These are phyloP conservation scores for Xerocomus amazonicus DNA, from an alignment of 1,284 basidiomycete genomes.

Conservation along the genomic window DNA sequence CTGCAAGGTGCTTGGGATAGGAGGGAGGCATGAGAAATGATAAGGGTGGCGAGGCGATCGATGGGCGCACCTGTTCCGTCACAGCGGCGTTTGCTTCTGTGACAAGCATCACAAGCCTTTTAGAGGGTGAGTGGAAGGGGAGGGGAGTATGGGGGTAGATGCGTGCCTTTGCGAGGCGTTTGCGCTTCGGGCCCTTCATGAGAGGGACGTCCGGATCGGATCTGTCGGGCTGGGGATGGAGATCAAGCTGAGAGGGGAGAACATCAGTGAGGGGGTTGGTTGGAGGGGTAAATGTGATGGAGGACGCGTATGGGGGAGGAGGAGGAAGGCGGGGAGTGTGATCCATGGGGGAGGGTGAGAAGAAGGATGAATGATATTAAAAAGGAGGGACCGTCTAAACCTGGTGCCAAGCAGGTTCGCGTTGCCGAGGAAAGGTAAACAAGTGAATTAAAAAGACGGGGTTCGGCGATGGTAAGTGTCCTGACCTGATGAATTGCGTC, in stretches of 20 bases:
- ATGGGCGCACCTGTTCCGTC: conserved; percentile 66
- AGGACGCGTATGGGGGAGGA: conserved; percentile 8
- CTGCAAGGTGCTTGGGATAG: conserved; percentile 62
- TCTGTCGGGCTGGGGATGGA: conserved; percentile 21
- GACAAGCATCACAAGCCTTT: conserved; percentile 78
- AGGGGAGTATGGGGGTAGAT: not conserved
- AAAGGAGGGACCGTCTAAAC: conserved; percentile 32
- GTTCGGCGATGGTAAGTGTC: not conserved
- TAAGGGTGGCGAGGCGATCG: conserved; percentile 10
- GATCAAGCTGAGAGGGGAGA: conserved; percentile 20
- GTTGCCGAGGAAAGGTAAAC: conserved; percentile 21
- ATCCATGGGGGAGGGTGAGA: conserved; percentile 22
- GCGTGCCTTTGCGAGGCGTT: conserved; percentile 65
- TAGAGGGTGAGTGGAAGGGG: conserved; percentile 8
- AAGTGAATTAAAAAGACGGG: conserved; percentile 17
- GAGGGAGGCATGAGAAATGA: conserved; percentile 9
- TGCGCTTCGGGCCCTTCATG: conserved; percentile 60
- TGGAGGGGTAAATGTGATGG: conserved; percentile 26
- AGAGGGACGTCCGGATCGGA: conserved; percentile 33
- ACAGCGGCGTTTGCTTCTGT: conserved; percentile 78
- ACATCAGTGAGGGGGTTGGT: conserved; percentile 12
- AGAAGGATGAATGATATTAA: conserved; percentile 36
- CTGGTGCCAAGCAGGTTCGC: conserved; percentile 27
- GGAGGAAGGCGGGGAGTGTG: conserved; percentile 17
- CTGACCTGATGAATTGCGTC: not conserved